Percentiles rank a stretch among this genome's conserved stretches.
phyloP scores from a whole-genome alignment of 192 early-diverging fungal species.

The Coemansia sp. region DNA sequence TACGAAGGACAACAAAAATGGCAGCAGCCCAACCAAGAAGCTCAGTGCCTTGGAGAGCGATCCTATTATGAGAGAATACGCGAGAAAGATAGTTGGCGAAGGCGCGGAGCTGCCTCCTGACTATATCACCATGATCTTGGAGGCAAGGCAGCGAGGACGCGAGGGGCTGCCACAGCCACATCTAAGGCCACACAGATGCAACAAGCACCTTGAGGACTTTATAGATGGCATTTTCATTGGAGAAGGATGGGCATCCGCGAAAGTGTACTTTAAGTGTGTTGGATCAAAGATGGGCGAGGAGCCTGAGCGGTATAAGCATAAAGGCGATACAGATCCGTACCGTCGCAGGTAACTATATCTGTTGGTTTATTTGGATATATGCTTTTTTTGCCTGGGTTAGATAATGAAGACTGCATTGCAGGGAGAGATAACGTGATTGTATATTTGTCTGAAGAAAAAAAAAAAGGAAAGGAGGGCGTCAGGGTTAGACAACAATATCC shows the following conservation, averaged over 20 bases:
- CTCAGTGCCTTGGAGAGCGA: neutral
- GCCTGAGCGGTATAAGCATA: conserved; percentile 47
- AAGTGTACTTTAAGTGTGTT: conserved; percentile 44
- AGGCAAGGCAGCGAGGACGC: conserved; percentile 45
- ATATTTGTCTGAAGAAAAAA: neutral
- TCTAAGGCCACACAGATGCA: conserved; percentile 48
- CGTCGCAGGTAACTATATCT: conserved; percentile 14
- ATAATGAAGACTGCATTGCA: neutral
- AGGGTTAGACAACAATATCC: conserved; percentile 53
- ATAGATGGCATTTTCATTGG: conserved; percentile 43
- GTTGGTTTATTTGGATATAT: too few species aligned
- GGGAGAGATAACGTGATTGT: neutral
- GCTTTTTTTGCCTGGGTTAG: too few species aligned
- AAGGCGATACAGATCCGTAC: conserved; percentile 21
- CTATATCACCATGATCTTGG: conserved; percentile 36
- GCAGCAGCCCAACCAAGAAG: neutral
- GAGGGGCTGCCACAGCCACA: conserved; percentile 48
- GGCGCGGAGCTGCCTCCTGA: conserved; percentile 40
- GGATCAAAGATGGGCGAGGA: conserved; percentile 46
- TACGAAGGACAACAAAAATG: neutral
- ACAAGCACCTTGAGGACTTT: conserved; percentile 53
- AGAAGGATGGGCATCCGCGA: conserved; percentile 33
- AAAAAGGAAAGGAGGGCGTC: neutral
- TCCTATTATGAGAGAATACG: conserved; percentile 42
- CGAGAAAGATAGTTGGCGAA: conserved; percentile 45